Evolutionary conservation across 1,284 basidiomycete genomes (phyloP).

Genomic region (Sporisorium iseilematis-ciliati): DNA sequence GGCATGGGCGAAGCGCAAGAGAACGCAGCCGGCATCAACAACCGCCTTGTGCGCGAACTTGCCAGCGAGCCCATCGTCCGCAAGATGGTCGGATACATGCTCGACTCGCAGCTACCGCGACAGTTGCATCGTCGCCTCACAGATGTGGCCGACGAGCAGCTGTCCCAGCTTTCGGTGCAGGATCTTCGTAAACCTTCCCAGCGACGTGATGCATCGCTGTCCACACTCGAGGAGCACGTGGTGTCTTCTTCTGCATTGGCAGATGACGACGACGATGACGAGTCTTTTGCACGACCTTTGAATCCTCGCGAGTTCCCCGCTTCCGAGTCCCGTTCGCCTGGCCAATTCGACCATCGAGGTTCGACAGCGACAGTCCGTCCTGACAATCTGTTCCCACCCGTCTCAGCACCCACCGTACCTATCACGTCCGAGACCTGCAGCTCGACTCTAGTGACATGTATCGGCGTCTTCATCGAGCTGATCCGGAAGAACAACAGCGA

Average conservation of each 20-base stretch:
- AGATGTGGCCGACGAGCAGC: slow-evolving; percentile 55
- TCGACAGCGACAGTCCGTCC: slow-evolving; percentile 64
- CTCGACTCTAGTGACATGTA: slow-evolving; percentile 88
- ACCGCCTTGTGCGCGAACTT: slow-evolving; percentile 90
- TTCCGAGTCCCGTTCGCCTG: slow-evolving; percentile 47
- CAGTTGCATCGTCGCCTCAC: slow-evolving; percentile 48
- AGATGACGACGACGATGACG: slow-evolving; percentile 66
- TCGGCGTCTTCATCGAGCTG: slow-evolving; percentile 92
- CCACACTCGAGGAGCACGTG: slow-evolving; percentile 34
- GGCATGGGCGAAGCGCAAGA: slow-evolving; percentile 45
- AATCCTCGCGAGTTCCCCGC: slow-evolving; percentile 56
- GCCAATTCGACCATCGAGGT: slow-evolving; percentile 52
- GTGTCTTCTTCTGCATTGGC: slow-evolving; percentile 57
- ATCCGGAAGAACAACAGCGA: slow-evolving; percentile 99
- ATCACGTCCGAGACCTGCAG: slow-evolving; percentile 77
- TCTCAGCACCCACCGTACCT: slow-evolving; percentile 49
- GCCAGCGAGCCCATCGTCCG: slow-evolving; percentile 81
- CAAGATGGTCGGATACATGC: slow-evolving; percentile 83
- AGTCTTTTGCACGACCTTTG: slow-evolving; percentile 50
- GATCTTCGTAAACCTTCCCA: slow-evolving; percentile 42
- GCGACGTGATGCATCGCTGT: slow-evolving; percentile 18
- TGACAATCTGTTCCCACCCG: slow-evolving; percentile 54
- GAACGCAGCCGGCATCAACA: slow-evolving; percentile 71
- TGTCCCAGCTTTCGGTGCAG: slow-evolving; percentile 35
- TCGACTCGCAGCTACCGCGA: slow-evolving; percentile 73